Evolutionary conservation across 2,329 filamentous ascomycete genomes (phyloP), one percentile per base, ranked within the genome.

Genomic region (Xylaria sp.): DNA sequence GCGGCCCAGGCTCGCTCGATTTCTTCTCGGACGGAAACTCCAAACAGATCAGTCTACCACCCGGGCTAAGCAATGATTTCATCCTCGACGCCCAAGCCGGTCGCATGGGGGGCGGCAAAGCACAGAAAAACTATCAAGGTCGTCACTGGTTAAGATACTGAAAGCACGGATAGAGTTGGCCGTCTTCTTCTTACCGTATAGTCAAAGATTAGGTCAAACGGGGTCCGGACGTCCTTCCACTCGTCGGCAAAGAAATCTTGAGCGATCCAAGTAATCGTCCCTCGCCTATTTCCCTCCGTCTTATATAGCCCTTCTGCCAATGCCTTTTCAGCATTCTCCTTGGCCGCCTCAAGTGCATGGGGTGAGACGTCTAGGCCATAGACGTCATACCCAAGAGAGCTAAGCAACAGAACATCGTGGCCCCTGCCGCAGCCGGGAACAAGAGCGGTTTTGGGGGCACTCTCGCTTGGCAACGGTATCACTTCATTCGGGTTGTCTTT

Each of bases 341-440:
- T 71, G 1, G 85, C 85, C 33, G 78, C 77, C 10, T 80, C 74
- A 8, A 81, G 67, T 2, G 81, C 82, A 13, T 69, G 71, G 8
- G 79, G 70, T 44, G 87, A 88, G 57, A 85, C 83, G 72, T 96
- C 92, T 1, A 96, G 77, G 0, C 91, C 93, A 70, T 86, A 88
- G 1, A 87, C 87, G 75, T 96, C 89, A 73, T 91, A 95, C 1
- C 92, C 92, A 71, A 89, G 86, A 9, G 86, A 85, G 51, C 87
- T 85, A 44, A 96, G 82, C 37, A 96, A 80, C 9, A 92, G 80
- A 1, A 92, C 90, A 77, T 96, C 93, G 71, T 95, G 90, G 4
- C 92, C 93, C 47, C 85, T 84, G 0, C 92, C 93, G 75, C 92
- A 96, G 4, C 92, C 92, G 0, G 92, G 90, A 0, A 96, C 89